Evolutionary conservation across 495 filamentous ascomycete genomes (phyloP).

Genomic region (Staphylotrichum tortipilum): DNA sequence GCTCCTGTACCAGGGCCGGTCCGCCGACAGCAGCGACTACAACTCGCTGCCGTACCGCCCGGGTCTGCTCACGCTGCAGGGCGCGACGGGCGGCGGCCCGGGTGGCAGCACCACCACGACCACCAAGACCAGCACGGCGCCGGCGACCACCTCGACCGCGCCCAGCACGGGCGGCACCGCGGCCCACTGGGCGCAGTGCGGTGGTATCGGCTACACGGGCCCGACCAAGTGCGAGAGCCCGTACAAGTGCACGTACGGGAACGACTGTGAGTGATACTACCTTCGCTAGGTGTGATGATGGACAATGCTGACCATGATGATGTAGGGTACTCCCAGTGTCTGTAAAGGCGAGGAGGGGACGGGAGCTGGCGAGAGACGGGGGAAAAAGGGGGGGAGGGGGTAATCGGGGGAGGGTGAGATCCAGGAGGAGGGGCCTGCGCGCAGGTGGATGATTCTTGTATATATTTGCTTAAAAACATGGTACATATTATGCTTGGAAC

Average conservation of each 20-base stretch:
- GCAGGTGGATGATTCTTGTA: too few species aligned
- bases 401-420: too few species aligned
- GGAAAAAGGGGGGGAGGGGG: too few species aligned
- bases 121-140: background rate
- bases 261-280: slow-evolving; percentile 4
- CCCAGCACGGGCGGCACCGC: slow-evolving; percentile 5
- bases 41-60: slow-evolving; percentile 41
- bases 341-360: too few species aligned
- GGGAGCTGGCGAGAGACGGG: too few species aligned
- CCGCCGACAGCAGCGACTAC: slow-evolving; percentile 31
- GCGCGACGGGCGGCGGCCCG: slow-evolving; percentile 1
- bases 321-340: slow-evolving; percentile 8
- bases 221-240: slow-evolving; percentile 13
- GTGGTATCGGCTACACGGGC: slow-evolving; percentile 12
- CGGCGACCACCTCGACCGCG: background rate
- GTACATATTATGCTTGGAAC: too few species aligned
- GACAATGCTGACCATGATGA: background rate
- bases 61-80: slow-evolving; percentile 42
- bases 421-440: too few species aligned
- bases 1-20: slow-evolving; percentile 49
- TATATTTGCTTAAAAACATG: too few species aligned
- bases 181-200: slow-evolving; percentile 14
- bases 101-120: background rate
- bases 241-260: slow-evolving; percentile 13
- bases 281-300: background rate